These are phyloP conservation scores for Conidiobolus incongruus DNA, from an alignment of 371 early-diverging fungal species.

Conservation along the genomic window DNA sequence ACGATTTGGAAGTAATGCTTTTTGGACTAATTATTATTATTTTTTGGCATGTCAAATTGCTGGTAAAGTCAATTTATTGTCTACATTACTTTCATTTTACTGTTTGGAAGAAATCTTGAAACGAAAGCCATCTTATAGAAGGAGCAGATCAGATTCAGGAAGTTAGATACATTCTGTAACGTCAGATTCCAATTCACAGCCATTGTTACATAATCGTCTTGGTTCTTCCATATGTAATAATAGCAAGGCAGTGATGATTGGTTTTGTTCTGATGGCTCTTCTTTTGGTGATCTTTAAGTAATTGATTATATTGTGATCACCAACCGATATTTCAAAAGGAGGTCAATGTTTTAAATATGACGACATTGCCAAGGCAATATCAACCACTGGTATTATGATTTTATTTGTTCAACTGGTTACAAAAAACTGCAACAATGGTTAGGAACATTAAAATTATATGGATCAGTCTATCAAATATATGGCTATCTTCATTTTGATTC, in stretches of 20 bases:
- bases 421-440: background rate
- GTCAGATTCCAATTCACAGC: background rate
- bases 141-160: background rate
- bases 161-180: background rate
- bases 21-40: conserved; percentile 50
- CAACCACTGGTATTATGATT: background rate
- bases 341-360: background rate
- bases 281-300: too few relatives aligned
- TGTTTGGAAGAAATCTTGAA: conserved; percentile 49
- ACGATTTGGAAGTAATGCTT: conserved; percentile 22
- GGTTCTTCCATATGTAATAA: too few relatives aligned
- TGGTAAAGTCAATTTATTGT: conserved; percentile 26
- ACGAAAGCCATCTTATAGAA: background rate
- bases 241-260: too few relatives aligned
- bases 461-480: too few relatives aligned
- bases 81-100: conserved; percentile 37
- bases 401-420: background rate
- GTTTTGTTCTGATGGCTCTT: too few relatives aligned
- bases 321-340: background rate
- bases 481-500: too few relatives aligned
- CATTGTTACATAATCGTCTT: too few relatives aligned
- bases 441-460: background rate
- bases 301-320: conserved; percentile 1
- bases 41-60: conserved; percentile 64
- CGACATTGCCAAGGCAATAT: background rate